Evolutionary conservation across 1,284 basidiomycete species (phyloP), one percentile per base, ranked within the genome.

Genomic region (Volvariella volvacea): DNA sequence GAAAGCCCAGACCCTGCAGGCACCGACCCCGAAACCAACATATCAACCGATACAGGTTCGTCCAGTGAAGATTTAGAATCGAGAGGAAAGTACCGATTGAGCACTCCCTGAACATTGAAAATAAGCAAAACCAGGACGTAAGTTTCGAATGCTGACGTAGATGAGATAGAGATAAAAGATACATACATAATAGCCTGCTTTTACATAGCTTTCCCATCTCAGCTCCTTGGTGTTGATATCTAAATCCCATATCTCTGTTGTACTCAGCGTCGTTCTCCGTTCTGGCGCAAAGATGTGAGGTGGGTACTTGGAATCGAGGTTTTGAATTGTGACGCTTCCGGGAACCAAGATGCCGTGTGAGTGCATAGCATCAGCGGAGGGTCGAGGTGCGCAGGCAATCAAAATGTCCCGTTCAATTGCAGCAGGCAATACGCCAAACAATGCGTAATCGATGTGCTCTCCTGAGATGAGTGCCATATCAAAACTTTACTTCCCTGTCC

Each of bases 381-480:
- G n/a, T 46, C 74, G 70, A 15, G 78, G 71, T n/a, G 73, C 78
- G 56, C 85, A 83, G 0, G 91, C 90, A 51, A 93, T 84, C 34
- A 93, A 68, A 50, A 93, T 85, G 62, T 92, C 91, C 46, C 80
- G 78, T 53, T 92, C 90, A 41, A 93, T 78, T 1, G 91, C 91
- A 10, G 85, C 77, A 6, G 91, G 91, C 22, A 93, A 73, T 10
- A 90, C 89, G 2, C 83, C 82, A 53, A 88, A 88, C 22, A 87
- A 67, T 1, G 78, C 76, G 58, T 93, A 93, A 65, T 93, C 91
- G 59, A 93, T 88, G 60, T 94, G 90, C 64, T 92, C 90, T 37
- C 88, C 87, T 76, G 71, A 54, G 41, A 54, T 28, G 22, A 8
- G 22, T 15, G n/a, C 30, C 34, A 36, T 36, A 15, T 16, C 6